These are phyloP conservation scores for Decorospora gaudefroyi DNA, from an alignment of 2,329 filamentous ascomycete species.

Conservation along the genomic window DNA sequence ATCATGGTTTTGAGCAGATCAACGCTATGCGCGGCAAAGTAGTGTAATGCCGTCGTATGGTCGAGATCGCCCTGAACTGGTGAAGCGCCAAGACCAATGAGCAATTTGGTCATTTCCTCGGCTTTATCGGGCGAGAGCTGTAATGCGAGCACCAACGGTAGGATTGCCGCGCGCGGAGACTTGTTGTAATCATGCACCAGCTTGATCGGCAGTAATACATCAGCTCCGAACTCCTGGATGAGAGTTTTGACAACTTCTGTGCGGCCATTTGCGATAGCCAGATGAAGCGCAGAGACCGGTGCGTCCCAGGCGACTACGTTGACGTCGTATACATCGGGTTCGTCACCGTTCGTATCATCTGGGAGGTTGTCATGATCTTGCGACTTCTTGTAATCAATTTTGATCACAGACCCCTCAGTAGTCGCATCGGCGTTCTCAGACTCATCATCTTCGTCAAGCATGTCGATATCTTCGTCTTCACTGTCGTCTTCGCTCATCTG, in stretches of 20 bases:
- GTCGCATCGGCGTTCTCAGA: constrained; percentile 53
- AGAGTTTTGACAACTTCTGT: constrained; percentile 69
- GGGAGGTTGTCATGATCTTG: constrained; percentile 54
- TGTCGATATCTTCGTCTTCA: constrained; percentile 58
- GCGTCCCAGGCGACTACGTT: constrained; percentile 81
- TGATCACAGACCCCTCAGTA: constrained; percentile 75
- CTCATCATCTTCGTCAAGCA: constrained; percentile 57
- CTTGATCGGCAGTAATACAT: constrained; percentile 76
- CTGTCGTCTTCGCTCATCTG: constrained; percentile 46
- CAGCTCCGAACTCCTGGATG: constrained; percentile 72
- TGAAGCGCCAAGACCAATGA: constrained; percentile 73
- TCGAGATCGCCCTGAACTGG: constrained; percentile 71
- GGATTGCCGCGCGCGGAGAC: constrained; percentile 62
- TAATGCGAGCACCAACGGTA: constrained; percentile 71
- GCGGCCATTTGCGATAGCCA: constrained; percentile 76
- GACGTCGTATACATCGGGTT: constrained; percentile 79
- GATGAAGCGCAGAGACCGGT: constrained; percentile 73
- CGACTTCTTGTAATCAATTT: constrained; percentile 52
- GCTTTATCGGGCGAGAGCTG: constrained; percentile 66
- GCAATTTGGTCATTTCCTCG: constrained; percentile 64
- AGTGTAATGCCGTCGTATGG: constrained; percentile 67
- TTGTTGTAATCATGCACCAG: constrained; percentile 56
- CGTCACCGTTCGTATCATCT: constrained; percentile 61
- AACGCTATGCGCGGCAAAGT: constrained; percentile 22
- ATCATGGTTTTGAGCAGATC: constrained; percentile 50